Percentiles rank a stretch among this genome's conserved stretches.
Conservation (phyloP, 1,139 yeast species). For the Cylindricascospora bacillispora region DNA sequence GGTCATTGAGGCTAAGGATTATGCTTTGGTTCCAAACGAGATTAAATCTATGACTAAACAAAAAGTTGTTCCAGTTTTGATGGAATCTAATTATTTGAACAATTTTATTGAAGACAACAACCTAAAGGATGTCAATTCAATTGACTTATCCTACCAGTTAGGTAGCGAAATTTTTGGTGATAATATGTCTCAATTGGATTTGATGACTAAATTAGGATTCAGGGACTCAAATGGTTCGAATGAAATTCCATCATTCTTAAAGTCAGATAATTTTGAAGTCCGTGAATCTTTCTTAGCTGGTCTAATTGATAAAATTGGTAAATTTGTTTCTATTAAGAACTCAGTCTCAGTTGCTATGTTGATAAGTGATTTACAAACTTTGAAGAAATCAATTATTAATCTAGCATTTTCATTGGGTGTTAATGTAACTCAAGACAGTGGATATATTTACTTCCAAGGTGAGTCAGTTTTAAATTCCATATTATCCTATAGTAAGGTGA, state of each 20-base stretch:
- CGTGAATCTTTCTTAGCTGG: conserved; percentile 34
- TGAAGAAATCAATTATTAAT: background rate
- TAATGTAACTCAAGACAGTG: background rate
- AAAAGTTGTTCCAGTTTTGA: conserved; percentile 27
- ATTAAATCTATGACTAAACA: conserved; percentile 26
- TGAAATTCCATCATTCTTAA: conserved; percentile 14
- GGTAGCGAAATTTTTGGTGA: conserved; percentile 2
- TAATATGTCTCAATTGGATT: background rate
- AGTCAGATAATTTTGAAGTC: conserved; percentile 20
- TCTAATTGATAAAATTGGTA: conserved; percentile 29
- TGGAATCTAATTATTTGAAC: conserved; percentile 21
- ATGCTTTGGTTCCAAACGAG: conserved; percentile 11
- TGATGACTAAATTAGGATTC: background rate
- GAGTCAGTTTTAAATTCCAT: background rate
- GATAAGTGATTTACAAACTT: conserved; percentile 4
- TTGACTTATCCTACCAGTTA: conserved; percentile 7
- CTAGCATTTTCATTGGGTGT: background rate
- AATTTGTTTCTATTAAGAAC: background rate
- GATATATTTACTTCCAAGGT: background rate
- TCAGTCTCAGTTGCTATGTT: conserved; percentile 8
- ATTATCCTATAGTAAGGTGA: too few species aligned
- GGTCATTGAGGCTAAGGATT: conserved; percentile 29
- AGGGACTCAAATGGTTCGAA: background rate
- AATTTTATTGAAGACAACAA: conserved; percentile 5
- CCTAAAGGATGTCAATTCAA: conserved; percentile 2